These are phyloP conservation scores for Chytriomyces confervae DNA, from an alignment of 192 early-diverging fungal species.

Conservation along the genomic window DNA sequence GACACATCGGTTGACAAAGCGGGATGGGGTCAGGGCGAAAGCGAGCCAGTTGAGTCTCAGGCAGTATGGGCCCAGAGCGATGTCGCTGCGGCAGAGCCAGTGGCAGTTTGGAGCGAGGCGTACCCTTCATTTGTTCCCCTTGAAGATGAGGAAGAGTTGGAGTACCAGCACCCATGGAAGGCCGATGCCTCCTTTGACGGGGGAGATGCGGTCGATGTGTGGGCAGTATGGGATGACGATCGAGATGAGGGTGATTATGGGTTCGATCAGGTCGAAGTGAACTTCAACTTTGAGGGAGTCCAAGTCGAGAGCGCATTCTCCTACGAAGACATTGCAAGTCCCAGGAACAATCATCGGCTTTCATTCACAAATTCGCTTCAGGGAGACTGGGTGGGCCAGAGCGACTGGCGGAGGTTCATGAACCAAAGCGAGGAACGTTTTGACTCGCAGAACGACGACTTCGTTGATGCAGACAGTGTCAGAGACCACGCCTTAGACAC, in stretches of 20 bases:
- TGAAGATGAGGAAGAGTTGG: background rate
- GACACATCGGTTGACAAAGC: too few species aligned
- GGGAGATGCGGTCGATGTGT: background rate
- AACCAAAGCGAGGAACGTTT: background rate
- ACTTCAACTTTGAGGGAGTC: background rate
- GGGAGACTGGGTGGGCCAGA: background rate
- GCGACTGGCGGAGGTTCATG: background rate
- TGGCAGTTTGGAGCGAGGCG: too few species aligned
- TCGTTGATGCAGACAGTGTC: background rate
- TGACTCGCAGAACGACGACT: background rate
- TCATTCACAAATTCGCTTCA: background rate
- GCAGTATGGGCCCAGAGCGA: too few species aligned
- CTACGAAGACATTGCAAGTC: background rate
- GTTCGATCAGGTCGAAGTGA: background rate
- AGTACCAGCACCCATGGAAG: background rate
- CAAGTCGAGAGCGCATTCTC: background rate
- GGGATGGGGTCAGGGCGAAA: too few species aligned
- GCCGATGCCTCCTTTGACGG: background rate
- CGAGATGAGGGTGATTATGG: background rate
- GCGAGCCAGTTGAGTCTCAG: too few species aligned
- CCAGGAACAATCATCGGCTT: background rate
- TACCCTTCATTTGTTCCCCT: background rate
- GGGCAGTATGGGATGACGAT: background rate
- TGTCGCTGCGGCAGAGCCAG: too few species aligned
- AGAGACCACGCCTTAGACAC: background rate